A percentile compares a stretch with the other conserved stretches of the same genome.
These are phyloP conservation scores for Geotrichum fermentans DNA, from an alignment of 1,139 yeast species.

Conservation along the genomic window DNA sequence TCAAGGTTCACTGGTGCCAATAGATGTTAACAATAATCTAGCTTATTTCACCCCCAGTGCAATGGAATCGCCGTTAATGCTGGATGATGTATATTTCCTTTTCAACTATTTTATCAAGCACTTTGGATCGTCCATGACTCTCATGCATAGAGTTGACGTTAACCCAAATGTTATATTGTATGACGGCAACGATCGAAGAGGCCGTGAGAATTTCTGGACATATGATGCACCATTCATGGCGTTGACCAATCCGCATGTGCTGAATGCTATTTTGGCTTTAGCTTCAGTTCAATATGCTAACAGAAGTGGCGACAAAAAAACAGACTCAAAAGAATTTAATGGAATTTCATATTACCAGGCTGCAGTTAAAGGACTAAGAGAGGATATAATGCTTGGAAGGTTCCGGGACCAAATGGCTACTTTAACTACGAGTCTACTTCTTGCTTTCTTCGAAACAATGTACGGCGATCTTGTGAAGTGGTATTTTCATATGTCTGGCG, in stretches of 20 bases:
- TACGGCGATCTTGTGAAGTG: constrained; percentile 20
- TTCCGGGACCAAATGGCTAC: constrained; percentile 14
- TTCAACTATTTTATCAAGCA: constrained; percentile 8
- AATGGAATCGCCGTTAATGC: constrained; percentile 5
- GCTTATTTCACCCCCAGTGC: background rate
- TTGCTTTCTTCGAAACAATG: constrained; percentile 20
- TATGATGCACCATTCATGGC: constrained; percentile 19
- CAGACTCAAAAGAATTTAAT: constrained; percentile 4
- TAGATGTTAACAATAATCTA: no score
- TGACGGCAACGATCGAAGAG: constrained; percentile 7
- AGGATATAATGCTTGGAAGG: constrained; percentile 8
- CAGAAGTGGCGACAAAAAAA: background rate
- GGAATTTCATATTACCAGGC: constrained; percentile 13
- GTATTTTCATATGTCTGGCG: constrained; percentile 21
- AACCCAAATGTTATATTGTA: background rate
- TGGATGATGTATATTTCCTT: constrained; percentile 1
- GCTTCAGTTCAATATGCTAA: constrained; percentile 15
- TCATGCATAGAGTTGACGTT: background rate
- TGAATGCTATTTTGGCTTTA: constrained; percentile 16
- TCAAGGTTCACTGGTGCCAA: no score
- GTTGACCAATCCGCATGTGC: constrained; percentile 13
- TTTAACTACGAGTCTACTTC: constrained; percentile 16
- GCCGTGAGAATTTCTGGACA: constrained; percentile 20
- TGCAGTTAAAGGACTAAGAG: constrained; percentile 11
- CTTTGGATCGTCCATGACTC: constrained; percentile 9